phyloP scores from a whole-genome alignment of 345 rosid genomes.

The Brassica nigra region DNA sequence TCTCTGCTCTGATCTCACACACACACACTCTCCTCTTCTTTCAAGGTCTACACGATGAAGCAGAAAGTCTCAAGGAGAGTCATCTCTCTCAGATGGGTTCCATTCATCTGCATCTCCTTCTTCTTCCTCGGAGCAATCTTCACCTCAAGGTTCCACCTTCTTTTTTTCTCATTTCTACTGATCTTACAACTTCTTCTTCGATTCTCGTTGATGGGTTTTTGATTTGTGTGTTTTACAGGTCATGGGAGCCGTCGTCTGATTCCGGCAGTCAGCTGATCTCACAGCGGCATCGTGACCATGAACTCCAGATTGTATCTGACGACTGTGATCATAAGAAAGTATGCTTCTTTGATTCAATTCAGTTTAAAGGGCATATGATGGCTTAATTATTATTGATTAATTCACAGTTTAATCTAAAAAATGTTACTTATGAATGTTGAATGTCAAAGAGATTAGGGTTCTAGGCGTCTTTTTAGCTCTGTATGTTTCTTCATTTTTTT shows the following conservation, averaged over 20 bases:
- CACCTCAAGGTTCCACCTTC: slow-evolving; percentile 58
- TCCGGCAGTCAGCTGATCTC: slow-evolving; percentile 57
- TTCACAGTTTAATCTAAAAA: too few species aligned
- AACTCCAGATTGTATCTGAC: slow-evolving; percentile 57
- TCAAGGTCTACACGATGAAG: slow-evolving; percentile 54
- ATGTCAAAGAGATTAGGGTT: slow-evolving; percentile 10
- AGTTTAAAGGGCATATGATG: not conserved
- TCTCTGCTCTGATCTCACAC: slow-evolving; percentile 5
- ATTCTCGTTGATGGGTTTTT: slow-evolving; percentile 2
- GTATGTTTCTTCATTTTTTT: not conserved
- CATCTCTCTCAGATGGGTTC: slow-evolving; percentile 74
- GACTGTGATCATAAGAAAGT: slow-evolving; percentile 65
- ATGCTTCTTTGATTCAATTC: not conserved
- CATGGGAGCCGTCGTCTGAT: slow-evolving; percentile 52
- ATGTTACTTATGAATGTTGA: not conserved
- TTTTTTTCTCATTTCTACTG: not conserved
- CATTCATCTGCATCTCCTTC: slow-evolving; percentile 65
- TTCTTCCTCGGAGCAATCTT: slow-evolving; percentile 74
- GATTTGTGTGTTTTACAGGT: slow-evolving; percentile 45
- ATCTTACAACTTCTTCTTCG: not conserved
- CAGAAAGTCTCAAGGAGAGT: slow-evolving; percentile 48
- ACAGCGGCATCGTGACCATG: slow-evolving; percentile 58
- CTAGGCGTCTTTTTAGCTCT: not conserved
- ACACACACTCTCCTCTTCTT: slow-evolving; percentile 4
- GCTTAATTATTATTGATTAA: not conserved